phyloP scores from a whole-genome alignment of 495 filamentous ascomycete genomes.

The Talaromyces trachyspermus region DNA sequence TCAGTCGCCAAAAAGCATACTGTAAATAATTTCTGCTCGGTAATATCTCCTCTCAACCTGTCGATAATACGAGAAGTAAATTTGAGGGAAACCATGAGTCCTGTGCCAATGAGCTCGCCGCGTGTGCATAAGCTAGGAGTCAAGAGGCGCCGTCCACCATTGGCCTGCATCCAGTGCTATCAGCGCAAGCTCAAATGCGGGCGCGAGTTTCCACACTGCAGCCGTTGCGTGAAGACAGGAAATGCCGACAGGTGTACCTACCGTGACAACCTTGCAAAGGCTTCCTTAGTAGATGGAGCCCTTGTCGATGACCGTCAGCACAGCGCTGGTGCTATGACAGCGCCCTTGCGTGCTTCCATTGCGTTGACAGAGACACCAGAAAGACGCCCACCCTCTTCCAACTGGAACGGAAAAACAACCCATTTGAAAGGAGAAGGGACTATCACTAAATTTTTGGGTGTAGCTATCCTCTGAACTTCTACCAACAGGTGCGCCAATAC shows the following conservation, averaged over 20 bases:
- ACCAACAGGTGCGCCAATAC: slow-evolving; percentile 10
- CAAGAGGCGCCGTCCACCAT: slow-evolving; percentile 5
- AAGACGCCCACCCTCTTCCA: slow-evolving; percentile 4
- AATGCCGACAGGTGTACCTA: slow-evolving; percentile 9
- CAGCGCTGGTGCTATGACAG: background rate
- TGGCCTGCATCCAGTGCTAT: slow-evolving; percentile 5
- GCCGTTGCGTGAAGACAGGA: slow-evolving; percentile 9
- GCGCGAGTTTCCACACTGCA: slow-evolving; percentile 1
- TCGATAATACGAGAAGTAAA: background rate
- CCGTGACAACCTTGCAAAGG: slow-evolving; percentile 1
- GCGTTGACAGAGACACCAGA: slow-evolving; percentile 2
- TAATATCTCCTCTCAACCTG: background rate
- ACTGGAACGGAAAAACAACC: slow-evolving; percentile 6
- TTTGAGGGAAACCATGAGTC: background rate
- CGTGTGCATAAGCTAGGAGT: background rate
- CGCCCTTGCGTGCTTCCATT: slow-evolving; percentile 3
- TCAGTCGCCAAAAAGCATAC: too few relatives aligned
- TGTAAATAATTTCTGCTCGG: background rate
- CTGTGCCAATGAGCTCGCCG: background rate
- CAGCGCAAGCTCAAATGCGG: slow-evolving; percentile 6
- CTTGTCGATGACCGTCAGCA: background rate
- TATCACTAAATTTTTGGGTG: slow-evolving; percentile 10
- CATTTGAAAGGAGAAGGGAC: slow-evolving; percentile 12
- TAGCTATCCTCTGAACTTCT: slow-evolving; percentile 12
- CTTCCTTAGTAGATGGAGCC: slow-evolving; percentile 1